Base-by-base conservation (phyloP, 2,329 filamentous ascomycete species). In the Colletotrichum sp. region DNA sequence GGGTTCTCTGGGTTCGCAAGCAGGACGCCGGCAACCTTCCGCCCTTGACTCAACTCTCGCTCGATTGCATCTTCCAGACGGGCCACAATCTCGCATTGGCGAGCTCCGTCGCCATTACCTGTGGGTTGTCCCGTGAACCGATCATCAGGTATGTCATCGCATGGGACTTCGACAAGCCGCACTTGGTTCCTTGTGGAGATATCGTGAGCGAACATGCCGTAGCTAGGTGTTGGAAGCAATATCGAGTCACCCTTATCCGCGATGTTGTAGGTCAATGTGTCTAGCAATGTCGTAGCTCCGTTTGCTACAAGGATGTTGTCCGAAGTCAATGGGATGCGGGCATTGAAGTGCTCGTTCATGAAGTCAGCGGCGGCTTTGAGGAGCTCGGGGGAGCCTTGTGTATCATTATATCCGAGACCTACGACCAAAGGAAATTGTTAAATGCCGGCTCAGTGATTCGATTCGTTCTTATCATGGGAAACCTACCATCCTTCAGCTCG, bases 131-230 rank as follows among this genome's bases (percentile, higher is more conserved):
- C 60, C 16, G 68, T 66, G 48, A 74, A 67, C 15, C 72, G 68
- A 27, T 74, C 72, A 16, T 72, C 60, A 13, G 68, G 34, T n/a
- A 74, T 74, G 68, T 74, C 72, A 19, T 74, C 68, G 28, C 72
- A 74, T 6, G 72, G 68, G 1, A 74, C 72, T n/a, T 66, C 48
- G 12, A 74, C 72, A 5, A 74, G 34, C 4, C 48, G 61, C 12
- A 74, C 36, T 19, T 30, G 22, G 12, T 72, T 74, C 6, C 68
- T 68, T 9, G 65, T 28, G 22, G 60, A 74, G 48, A 66, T 22
- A 11, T 68, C 59, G 13, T 39, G 25, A 22, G 59, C 48, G 15
- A 61, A 52, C 30, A 70, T 70, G 28, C 60, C 60, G 6, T 44
- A 66, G 60, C 36, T 74, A 0, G 74, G 74, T 0, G 74, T 74